Percentiles rank a stretch among this genome's conserved stretches.
Evolutionary conservation across 2,329 filamentous ascomycete species (phyloP).

Genomic region (Fusarium pilosicola): DNA sequence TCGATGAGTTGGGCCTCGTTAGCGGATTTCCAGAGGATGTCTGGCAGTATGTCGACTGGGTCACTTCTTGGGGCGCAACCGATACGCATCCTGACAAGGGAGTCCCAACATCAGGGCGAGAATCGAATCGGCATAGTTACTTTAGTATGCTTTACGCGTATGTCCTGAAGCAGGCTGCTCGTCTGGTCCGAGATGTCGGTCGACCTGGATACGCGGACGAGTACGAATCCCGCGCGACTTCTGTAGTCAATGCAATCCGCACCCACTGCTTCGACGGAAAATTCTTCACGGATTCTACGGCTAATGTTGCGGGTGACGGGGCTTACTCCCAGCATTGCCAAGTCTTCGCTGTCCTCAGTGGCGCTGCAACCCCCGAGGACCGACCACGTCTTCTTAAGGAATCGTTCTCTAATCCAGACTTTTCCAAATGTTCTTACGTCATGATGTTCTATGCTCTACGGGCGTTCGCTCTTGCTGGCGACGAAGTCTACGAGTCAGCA

Average conservation of each 20-base stretch:
- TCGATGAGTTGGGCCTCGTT: neutral
- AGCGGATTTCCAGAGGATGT: neutral
- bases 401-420: accelerated
- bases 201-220: neutral
- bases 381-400: accelerated
- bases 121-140: neutral
- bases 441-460: neutral
- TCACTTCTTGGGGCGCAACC: neutral
- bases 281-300: neutral
- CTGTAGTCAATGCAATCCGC: neutral
- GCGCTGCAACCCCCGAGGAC: neutral
- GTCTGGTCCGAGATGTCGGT: neutral
- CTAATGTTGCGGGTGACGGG: neutral
- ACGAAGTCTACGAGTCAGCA: neutral
- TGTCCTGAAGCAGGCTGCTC: neutral
- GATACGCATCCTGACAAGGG: neutral
- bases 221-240: neutral
- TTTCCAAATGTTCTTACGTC: neutral
- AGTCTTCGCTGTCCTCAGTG: neutral
- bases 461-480: neutral
- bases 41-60: neutral
- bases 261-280: neutral
- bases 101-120: neutral
- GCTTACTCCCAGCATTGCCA: neutral
- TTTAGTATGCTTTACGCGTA: neutral